These are phyloP conservation scores for Linnemannia exigua DNA, from an alignment of 192 early-diverging fungal genomes.

Conservation along the genomic window DNA sequence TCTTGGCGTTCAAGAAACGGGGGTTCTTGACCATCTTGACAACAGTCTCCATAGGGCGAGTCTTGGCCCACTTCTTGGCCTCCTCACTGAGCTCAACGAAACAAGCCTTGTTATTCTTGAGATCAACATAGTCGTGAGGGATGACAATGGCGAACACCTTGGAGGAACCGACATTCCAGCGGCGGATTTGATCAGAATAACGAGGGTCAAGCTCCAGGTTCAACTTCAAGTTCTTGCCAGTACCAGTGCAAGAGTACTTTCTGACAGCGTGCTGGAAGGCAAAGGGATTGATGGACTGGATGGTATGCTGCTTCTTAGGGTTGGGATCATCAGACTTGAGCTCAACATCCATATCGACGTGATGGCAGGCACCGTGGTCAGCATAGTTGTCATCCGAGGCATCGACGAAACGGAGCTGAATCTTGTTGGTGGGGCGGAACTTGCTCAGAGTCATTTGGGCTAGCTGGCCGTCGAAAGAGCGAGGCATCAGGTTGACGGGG, in stretches of 20 bases:
- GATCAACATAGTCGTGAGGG: slow-evolving; percentile 45
- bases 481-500: slow-evolving; percentile 24
- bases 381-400: background rate
- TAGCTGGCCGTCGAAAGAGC: slow-evolving; percentile 9
- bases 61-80: too few relatives aligned
- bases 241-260: slow-evolving; percentile 19
- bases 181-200: slow-evolving; percentile 22
- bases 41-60: slow-evolving; percentile 33
- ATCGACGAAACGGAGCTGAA: slow-evolving; percentile 44
- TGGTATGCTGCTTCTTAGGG: slow-evolving; percentile 15
- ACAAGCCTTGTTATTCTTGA: slow-evolving; percentile 40
- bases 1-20: slow-evolving; percentile 11
- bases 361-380: slow-evolving; percentile 30
- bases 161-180: slow-evolving; percentile 22
- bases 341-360: slow-evolving; percentile 43
- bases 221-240: slow-evolving; percentile 17
- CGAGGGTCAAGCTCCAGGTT: slow-evolving; percentile 27
- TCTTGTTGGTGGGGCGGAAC: slow-evolving; percentile 17
- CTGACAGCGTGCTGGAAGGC: slow-evolving; percentile 44
- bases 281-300: slow-evolving; percentile 41
- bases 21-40: too few relatives aligned
- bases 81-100: background rate
- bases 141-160: slow-evolving; percentile 30
- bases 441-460: slow-evolving; percentile 10
- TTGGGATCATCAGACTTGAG: slow-evolving; percentile 24